These are phyloP conservation scores for Orbilia brochopaga DNA, from an alignment of 2,329 filamentous ascomycete genomes.

Conservation along the genomic window DNA sequence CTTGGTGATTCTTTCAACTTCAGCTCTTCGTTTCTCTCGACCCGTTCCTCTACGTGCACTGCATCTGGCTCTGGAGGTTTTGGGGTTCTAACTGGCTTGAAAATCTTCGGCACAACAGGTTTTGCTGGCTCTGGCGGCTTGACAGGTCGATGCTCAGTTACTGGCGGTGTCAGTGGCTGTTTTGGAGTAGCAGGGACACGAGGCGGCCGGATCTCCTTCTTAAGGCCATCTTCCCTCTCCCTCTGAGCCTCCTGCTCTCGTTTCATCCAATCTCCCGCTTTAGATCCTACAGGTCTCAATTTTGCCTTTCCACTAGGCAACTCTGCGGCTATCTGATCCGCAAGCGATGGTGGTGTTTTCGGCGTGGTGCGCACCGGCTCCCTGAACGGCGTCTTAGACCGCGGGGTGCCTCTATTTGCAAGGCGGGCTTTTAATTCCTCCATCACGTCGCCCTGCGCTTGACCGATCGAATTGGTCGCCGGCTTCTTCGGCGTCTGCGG, in stretches of 20 bases:
- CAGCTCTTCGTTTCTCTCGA: not conserved
- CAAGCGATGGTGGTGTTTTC: conserved; percentile 4
- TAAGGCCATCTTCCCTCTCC: conserved; percentile 15
- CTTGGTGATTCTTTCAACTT: no score
- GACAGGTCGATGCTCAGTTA: not conserved
- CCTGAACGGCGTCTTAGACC: not conserved
- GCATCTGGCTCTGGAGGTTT: not conserved
- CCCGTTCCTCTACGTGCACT: not conserved
- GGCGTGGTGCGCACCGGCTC: conserved; percentile 4
- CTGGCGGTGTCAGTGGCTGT: not conserved
- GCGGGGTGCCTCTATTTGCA: not conserved
- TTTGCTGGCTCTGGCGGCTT: not conserved
- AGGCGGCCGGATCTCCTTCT: not conserved
- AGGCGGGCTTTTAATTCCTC: conserved; percentile 16
- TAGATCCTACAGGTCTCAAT: conserved; percentile 1
- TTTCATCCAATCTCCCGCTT: conserved; percentile 2
- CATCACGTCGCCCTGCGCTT: conserved; percentile 1
- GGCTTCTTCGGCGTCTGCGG: not conserved
- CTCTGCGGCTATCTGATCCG: conserved; percentile 1
- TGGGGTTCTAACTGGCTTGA: not conserved
- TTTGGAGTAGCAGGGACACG: not conserved
- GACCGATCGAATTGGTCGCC: not conserved
- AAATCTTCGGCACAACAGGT: no score
- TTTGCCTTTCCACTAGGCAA: conserved; percentile 3
- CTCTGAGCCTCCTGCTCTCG: not conserved